Evolutionary conservation across 1,139 yeast species (phyloP).

Genomic region (Debaryomyces udenii): DNA sequence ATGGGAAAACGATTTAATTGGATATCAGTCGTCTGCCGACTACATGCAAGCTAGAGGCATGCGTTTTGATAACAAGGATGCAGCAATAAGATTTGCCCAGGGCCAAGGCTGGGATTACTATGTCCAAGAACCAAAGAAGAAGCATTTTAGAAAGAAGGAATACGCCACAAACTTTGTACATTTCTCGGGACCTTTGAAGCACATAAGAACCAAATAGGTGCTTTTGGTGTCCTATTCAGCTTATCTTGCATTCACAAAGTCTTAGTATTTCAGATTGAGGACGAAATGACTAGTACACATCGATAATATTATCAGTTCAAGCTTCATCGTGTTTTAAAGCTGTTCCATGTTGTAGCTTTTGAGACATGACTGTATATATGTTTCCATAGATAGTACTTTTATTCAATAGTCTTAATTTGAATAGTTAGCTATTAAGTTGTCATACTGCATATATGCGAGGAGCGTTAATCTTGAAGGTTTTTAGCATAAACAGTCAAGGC

Average conservation of each 20-base stretch:
- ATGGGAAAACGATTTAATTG: slow-evolving; percentile 90
- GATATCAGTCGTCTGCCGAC: slow-evolving; percentile 81
- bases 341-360: not conserved
- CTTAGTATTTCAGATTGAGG: not conserved
- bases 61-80: slow-evolving; percentile 74
- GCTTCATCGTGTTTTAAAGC: too few species aligned
- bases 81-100: slow-evolving; percentile 78
- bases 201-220: slow-evolving; percentile 73
- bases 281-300: not conserved
- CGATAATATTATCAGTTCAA: not conserved
- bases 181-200: slow-evolving; percentile 72
- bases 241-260: slow-evolving; percentile 4
- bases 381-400: slow-evolving; percentile 1
- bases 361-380: slow-evolving; percentile 2
- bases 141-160: slow-evolving; percentile 74
- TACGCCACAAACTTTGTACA: slow-evolving; percentile 75
- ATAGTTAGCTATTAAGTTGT: not conserved
- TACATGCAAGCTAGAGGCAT: slow-evolving; percentile 85
- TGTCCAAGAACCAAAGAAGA: slow-evolving; percentile 78
- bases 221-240: slow-evolving; percentile 1
- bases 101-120: slow-evolving; percentile 88
- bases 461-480: slow-evolving; percentile 1
- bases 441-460: slow-evolving; percentile 1
- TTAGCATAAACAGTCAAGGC: slow-evolving; percentile 5
- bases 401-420: slow-evolving; percentile 1